These are phyloP conservation scores for Naganishia antarctica DNA, from an alignment of 768 basidiomycete genomes.

Conservation along the genomic window DNA sequence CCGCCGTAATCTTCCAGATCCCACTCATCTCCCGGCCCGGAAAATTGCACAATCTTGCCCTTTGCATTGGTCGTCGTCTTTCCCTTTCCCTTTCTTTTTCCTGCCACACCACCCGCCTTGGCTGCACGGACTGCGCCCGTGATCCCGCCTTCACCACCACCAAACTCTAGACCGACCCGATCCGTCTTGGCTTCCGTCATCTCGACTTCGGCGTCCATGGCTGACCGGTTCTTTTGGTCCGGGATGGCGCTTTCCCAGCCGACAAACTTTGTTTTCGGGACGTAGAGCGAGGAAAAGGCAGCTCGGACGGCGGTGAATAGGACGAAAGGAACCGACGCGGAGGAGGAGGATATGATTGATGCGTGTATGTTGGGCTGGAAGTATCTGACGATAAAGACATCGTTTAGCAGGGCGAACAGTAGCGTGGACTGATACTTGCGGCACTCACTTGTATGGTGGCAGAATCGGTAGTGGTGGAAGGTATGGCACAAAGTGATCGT, in stretches of 20 bases:
- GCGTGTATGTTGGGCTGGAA: conserved; percentile 45
- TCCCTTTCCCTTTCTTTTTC: conserved; percentile 30
- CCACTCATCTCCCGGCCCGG: conserved; percentile 44
- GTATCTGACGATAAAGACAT: conserved; percentile 39
- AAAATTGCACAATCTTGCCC: conserved; percentile 24
- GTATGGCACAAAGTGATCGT: conserved; percentile 45
- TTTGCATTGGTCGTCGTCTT: conserved; percentile 29
- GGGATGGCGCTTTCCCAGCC: conserved; percentile 34
- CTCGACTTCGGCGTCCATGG: conserved; percentile 27
- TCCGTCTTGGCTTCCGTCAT: conserved; percentile 27
- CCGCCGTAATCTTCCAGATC: conserved; percentile 38
- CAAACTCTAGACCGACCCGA: conserved; percentile 32
- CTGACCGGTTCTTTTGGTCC: conserved; percentile 18
- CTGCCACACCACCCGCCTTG: conserved; percentile 17
- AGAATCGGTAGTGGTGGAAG: conserved; percentile 43
- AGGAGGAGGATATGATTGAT: conserved; percentile 39
- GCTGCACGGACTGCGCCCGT: conserved; percentile 43
- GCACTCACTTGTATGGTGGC: conserved; percentile 38
- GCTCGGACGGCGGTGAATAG: conserved; percentile 42
- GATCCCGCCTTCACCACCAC: conserved; percentile 37
- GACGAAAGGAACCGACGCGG: conserved; percentile 35
- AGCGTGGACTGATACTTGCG: no score
- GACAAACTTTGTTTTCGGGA: conserved; percentile 44
- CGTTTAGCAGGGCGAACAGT: no score
- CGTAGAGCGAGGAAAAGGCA: conserved; percentile 40